phyloP scores from a whole-genome alignment of 495 filamentous ascomycete genomes.

The Hypoxylon subgilvum region DNA sequence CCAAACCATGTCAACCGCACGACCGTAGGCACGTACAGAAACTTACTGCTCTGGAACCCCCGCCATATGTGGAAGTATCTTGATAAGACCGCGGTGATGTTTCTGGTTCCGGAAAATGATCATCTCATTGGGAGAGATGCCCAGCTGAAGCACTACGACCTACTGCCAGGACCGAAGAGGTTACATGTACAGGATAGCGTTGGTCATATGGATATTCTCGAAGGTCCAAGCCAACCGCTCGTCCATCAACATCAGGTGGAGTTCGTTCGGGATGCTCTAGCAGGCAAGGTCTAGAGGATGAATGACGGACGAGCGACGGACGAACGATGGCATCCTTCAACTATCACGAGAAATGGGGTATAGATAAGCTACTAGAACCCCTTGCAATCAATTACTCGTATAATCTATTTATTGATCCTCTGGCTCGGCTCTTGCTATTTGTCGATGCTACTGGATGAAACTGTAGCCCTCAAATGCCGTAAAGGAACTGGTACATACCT shows the following conservation, averaged over 20 bases:
- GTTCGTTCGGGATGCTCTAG: neutral
- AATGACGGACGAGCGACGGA: no score
- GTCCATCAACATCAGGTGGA: neutral
- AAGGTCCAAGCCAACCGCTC: neutral
- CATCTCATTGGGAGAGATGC: conserved; percentile 1
- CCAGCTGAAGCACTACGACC: neutral
- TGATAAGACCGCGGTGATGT: neutral
- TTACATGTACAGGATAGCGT: neutral
- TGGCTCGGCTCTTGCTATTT: no score
- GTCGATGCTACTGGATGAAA: no score
- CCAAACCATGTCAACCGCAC: neutral
- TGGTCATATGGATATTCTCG: conserved; percentile 1
- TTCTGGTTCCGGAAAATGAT: neutral
- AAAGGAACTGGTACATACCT: no score
- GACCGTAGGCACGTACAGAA: neutral
- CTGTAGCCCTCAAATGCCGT: no score
- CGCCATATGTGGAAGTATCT: conserved; percentile 3
- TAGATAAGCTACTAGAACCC: no score
- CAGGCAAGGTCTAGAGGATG: no score
- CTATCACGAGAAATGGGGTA: no score
- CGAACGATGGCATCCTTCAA: no score
- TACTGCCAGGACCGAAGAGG: neutral
- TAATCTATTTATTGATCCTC: no score
- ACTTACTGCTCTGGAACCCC: neutral
- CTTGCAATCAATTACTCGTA: no score